Evolutionary conservation across 2,329 filamentous ascomycete genomes (phyloP).

Genomic region (Cladosporium phlei): DNA sequence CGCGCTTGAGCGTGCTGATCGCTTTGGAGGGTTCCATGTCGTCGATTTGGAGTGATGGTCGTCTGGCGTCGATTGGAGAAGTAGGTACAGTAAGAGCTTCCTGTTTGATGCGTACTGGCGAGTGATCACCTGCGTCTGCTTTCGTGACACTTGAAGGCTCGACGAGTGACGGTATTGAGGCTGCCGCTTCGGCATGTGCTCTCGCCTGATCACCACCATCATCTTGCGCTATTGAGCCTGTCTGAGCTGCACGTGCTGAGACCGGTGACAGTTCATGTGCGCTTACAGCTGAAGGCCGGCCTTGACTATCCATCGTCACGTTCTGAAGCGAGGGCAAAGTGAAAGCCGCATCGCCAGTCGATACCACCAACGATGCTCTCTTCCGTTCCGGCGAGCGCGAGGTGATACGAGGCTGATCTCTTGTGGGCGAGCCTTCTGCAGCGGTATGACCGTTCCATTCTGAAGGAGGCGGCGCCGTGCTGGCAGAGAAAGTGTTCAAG

Average conservation of each 20-base stretch:
- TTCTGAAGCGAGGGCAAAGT: constrained; percentile 40
- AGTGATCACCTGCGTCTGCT: constrained; percentile 21
- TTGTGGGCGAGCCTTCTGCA: constrained; percentile 37
- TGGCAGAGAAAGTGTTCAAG: constrained; percentile 26
- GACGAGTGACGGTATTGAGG: constrained; percentile 22
- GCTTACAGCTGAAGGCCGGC: constrained; percentile 27
- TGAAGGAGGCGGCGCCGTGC: constrained; percentile 20
- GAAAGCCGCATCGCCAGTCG: constrained; percentile 30
- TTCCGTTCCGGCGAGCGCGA: constrained; percentile 43
- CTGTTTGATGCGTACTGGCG: constrained; percentile 36
- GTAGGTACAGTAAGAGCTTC: constrained; percentile 36
- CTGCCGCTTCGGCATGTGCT: constrained; percentile 15
- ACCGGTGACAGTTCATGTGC: constrained; percentile 24
- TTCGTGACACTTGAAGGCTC: constrained; percentile 15
- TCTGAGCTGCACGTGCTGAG: constrained; percentile 8
- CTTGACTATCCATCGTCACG: constrained; percentile 20
- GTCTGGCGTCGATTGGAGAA: constrained; percentile 27
- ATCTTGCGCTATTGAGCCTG: constrained; percentile 5
- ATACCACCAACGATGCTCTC: constrained; percentile 32
- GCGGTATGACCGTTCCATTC: constrained; percentile 23
- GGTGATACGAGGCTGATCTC: constrained; percentile 45
- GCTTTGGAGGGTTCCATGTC: constrained; percentile 38
- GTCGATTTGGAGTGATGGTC: constrained; percentile 21
- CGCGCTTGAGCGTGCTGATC: constrained; percentile 42
- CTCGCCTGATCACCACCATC: not conserved